Conservation (phyloP, 2,329 filamentous ascomycete species). For the Xylaria sp. region DNA sequence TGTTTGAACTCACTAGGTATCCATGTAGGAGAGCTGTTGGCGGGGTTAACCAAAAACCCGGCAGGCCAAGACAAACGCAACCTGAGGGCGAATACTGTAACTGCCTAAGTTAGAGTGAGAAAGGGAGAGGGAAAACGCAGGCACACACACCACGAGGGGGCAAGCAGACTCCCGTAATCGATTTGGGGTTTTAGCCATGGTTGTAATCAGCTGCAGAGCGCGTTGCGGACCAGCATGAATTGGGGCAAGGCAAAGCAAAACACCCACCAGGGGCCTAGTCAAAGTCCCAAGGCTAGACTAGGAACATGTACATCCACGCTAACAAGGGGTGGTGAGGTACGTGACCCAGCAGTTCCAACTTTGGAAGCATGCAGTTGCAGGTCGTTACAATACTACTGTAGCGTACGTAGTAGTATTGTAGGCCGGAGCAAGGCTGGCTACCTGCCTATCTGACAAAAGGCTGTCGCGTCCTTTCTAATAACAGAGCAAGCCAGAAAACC, state of each 20-base stretch:
- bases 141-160: conserved; percentile 38
- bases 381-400: conserved; percentile 14
- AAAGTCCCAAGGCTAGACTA: conserved; percentile 22
- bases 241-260: conserved; percentile 46
- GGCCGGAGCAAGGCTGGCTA: conserved; percentile 31
- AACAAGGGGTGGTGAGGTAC: conserved; percentile 49
- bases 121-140: conserved; percentile 41
- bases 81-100: neutral
- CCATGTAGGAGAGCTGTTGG: neutral
- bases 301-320: conserved; percentile 45
- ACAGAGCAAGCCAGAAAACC: neutral
- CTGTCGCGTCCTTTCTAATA: conserved; percentile 15
- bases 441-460: conserved; percentile 26
- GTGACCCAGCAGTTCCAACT: conserved; percentile 28
- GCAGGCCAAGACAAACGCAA: conserved; percentile 11
- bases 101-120: neutral
- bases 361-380: conserved; percentile 20
- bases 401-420: neutral
- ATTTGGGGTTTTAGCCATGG: conserved; percentile 42
- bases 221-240: conserved; percentile 42
- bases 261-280: conserved; percentile 38
- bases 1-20: neutral
- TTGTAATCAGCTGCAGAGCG: conserved; percentile 49
- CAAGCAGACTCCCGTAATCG: conserved; percentile 46
- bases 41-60: conserved; percentile 7